phyloP scores from a whole-genome alignment of 257 asterid species.

The Cordia subcordata region DNA sequence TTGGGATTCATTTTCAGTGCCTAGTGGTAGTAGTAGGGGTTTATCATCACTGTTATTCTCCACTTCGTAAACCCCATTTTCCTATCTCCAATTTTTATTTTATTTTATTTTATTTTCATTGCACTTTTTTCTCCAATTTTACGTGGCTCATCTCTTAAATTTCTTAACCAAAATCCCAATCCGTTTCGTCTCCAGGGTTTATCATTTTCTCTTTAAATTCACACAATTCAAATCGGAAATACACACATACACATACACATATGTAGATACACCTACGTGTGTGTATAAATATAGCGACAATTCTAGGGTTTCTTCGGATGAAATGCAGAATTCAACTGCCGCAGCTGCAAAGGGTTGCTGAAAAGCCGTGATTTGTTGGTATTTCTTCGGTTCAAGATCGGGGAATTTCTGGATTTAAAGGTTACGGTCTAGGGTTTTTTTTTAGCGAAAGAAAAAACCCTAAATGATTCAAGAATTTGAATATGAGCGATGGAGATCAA shows the following conservation, averaged over 20 bases:
- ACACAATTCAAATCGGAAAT: not conserved
- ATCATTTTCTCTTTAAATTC: conserved; percentile 7
- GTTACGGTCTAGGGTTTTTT: conserved; percentile 19
- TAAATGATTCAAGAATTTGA: conserved; percentile 68
- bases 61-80: conserved; percentile 10
- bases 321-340: not conserved
- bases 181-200: conserved; percentile 16
- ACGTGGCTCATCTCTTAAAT: not conserved
- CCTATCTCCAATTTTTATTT: not conserved
- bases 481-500: conserved; percentile 86
- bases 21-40: conserved; percentile 10
- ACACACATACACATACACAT: not conserved
- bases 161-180: too few relatives aligned
- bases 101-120: too few relatives aligned
- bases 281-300: not conserved
- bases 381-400: not conserved
- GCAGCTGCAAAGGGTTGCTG: not conserved
- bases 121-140: too few relatives aligned
- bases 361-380: conserved; percentile 2
- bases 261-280: not conserved
- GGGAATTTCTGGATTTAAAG: conserved; percentile 12
- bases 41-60: conserved; percentile 4
- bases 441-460: conserved; percentile 14
- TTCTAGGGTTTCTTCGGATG: conserved; percentile 18
- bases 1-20: conserved; percentile 5